Conservation (phyloP, 768 basidiomycete species). For the Chiua virens region DNA sequence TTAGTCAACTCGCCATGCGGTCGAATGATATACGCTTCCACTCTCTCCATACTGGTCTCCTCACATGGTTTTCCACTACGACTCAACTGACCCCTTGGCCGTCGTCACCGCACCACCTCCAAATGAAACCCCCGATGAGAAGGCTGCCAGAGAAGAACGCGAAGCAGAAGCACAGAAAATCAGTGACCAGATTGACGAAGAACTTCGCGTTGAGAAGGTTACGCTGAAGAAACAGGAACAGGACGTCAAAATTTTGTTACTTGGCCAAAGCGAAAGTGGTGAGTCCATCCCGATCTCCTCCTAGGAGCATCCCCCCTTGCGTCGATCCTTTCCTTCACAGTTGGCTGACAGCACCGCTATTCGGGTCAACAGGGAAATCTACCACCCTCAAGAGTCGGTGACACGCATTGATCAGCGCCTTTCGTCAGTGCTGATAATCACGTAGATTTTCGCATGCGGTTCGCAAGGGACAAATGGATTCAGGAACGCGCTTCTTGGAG, state of each 20-base stretch:
- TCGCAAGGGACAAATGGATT: conserved; percentile 60
- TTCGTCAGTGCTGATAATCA: conserved; percentile 5
- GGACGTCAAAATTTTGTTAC: conserved; percentile 55
- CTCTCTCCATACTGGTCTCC: not conserved
- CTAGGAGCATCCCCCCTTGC: not conserved
- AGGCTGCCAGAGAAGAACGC: conserved; percentile 38
- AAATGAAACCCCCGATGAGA: conserved; percentile 52
- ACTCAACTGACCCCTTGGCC: conserved; percentile 57
- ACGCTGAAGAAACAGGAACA: conserved; percentile 45
- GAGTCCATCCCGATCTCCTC: conserved; percentile 38
- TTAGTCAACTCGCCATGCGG: conserved; percentile 9
- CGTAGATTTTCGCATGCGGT: conserved; percentile 72
- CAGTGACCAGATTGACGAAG: conserved; percentile 64
- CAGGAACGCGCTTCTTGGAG: conserved; percentile 74
- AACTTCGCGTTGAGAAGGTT: conserved; percentile 49
- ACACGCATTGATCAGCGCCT: not conserved
- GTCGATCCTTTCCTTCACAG: not conserved
- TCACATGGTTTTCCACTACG: conserved; percentile 29
- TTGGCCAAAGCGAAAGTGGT: conserved; percentile 73
- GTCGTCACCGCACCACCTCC: conserved; percentile 56
- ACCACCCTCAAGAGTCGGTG: conserved; percentile 64
- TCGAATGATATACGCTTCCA: not conserved
- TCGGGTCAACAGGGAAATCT: conserved; percentile 53
- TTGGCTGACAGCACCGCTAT: not conserved
- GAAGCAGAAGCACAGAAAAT: conserved; percentile 61